phyloP scores from a whole-genome alignment of 2,329 filamentous ascomycete genomes.

The Sarocladium brachiariae region DNA sequence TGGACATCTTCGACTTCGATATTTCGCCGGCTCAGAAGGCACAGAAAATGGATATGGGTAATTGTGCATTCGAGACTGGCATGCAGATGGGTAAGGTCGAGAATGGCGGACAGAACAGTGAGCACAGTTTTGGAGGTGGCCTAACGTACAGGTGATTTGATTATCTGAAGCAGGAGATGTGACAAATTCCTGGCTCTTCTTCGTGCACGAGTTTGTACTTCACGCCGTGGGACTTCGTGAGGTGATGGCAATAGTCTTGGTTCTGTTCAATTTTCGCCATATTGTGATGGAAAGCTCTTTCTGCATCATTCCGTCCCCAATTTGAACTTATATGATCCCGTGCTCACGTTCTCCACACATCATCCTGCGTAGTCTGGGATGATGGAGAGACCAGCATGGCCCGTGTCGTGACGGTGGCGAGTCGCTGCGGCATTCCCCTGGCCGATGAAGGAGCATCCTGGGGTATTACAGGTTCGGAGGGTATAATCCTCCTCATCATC shows the following conservation, averaged over 20 bases:
- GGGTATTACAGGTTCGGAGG: conserved; percentile 63
- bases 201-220: too few relatives aligned
- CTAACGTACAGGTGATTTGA: conserved; percentile 36
- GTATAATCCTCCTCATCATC: conserved; percentile 79
- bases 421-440: conserved; percentile 55
- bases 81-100: conserved; percentile 36
- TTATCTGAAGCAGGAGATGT: too few relatives aligned
- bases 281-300: too few relatives aligned
- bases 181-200: too few relatives aligned
- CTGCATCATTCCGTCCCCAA: too few relatives aligned
- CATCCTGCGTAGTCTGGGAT: conserved; percentile 31
- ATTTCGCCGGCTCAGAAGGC: conserved; percentile 51
- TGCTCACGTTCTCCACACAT: too few relatives aligned
- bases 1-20: conserved; percentile 95
- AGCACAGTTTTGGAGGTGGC: conserved; percentile 43
- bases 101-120: conserved; percentile 38
- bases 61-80: conserved; percentile 57
- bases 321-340: too few relatives aligned
- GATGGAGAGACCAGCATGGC: conserved; percentile 41
- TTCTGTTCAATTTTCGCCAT: too few relatives aligned
- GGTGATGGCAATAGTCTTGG: too few relatives aligned
- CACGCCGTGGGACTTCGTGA: too few relatives aligned
- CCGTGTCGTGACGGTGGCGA: conserved; percentile 52
- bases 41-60: conserved; percentile 12
- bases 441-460: conserved; percentile 56